phyloP scores from a whole-genome alignment of 345 rosid species.

The Euphorbia pulcherrima region DNA sequence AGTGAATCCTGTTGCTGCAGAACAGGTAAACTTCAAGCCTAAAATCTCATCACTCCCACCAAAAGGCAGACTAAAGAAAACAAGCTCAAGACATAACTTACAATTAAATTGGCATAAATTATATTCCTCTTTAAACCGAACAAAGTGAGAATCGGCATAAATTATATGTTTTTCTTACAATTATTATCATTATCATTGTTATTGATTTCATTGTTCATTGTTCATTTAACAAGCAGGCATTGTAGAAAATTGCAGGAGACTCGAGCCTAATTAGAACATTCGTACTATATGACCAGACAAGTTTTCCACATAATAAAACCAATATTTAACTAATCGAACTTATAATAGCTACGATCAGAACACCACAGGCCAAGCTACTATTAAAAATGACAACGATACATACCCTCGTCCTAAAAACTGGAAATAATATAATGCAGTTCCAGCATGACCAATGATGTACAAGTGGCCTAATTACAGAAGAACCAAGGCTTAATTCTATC shows the following conservation, averaged over 20 bases:
- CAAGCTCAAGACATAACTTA: conserved; percentile 2
- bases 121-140: conserved; percentile 4
- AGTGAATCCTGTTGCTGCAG: neutral
- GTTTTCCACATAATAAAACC: neutral
- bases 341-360: neutral
- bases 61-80: conserved; percentile 5
- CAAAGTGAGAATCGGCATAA: neutral
- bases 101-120: neutral
- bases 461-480: neutral
- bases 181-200: neutral
- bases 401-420: neutral
- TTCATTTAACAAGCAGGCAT: neutral
- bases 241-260: neutral
- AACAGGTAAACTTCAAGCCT: conserved; percentile 14
- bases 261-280: neutral
- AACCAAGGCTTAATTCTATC: neutral
- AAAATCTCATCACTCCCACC: conserved; percentile 13
- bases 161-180: neutral
- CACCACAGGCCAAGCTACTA: neutral
- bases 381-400: neutral
- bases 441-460: neutral
- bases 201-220: neutral
- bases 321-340: neutral
- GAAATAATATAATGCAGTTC: neutral
- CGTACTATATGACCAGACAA: neutral